phyloP scores from a whole-genome alignment of 148 eudicot genomes.

The Nepenthes mirabilis region DNA sequence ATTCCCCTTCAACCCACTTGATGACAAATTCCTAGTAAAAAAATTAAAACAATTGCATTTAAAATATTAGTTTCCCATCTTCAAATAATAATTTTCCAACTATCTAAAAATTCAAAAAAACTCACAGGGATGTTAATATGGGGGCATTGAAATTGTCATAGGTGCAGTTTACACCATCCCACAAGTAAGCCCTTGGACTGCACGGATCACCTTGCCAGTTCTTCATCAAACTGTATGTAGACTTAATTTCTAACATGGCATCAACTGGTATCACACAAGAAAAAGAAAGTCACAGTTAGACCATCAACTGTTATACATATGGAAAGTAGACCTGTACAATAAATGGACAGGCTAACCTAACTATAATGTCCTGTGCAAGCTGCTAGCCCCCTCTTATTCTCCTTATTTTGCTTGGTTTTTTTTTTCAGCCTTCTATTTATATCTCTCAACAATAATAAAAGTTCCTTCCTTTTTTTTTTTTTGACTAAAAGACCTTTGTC shows the following conservation, averaged over 20 bases:
- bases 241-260: slow-evolving; percentile 24
- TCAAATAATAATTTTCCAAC: background rate
- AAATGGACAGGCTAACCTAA: background rate
- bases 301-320: background rate
- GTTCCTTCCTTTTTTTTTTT: too few relatives aligned
- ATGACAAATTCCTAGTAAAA: slow-evolving; percentile 25
- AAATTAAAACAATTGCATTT: background rate
- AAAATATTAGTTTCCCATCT: background rate
- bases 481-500: too few relatives aligned
- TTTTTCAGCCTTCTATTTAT: too few relatives aligned
- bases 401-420: too few relatives aligned
- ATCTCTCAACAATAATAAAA: too few relatives aligned
- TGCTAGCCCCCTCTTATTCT: too few relatives aligned
- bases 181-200: slow-evolving; percentile 15
- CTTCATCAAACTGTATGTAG: slow-evolving; percentile 12
- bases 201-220: slow-evolving; percentile 58
- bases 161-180: slow-evolving; percentile 27
- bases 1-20: slow-evolving; percentile 25
- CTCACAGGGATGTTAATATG: slow-evolving; percentile 18
- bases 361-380: too few relatives aligned
- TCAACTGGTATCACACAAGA: slow-evolving; percentile 8
- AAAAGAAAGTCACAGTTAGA: background rate
- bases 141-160: slow-evolving; percentile 1
- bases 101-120: background rate
- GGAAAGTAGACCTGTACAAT: background rate